A percentile compares a stretch with the other conserved stretches of the same genome.
phyloP scores from a whole-genome alignment of 345 rosid species.

The Brassica juncea region DNA sequence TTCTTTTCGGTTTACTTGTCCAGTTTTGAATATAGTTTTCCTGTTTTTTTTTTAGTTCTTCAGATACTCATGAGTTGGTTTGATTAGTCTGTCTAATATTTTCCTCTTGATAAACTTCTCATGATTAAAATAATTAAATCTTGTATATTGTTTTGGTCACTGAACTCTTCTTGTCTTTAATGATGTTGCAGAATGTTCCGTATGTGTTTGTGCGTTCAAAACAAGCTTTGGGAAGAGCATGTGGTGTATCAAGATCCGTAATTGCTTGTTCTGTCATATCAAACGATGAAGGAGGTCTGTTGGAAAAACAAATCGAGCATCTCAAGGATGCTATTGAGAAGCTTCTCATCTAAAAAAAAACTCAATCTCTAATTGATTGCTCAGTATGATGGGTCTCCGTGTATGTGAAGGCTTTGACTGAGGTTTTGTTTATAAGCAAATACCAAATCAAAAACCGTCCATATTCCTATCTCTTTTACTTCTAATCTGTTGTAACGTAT shows the following conservation, averaged over 20 bases:
- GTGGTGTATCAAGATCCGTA: conserved; percentile 95
- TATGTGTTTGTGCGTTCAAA: conserved; percentile 98
- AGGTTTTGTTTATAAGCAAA: conserved; percentile 35
- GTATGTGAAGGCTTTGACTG: conserved; percentile 67
- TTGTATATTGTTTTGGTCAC: not conserved
- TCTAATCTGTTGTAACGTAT: conserved; percentile 19
- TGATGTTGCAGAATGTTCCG: conserved; percentile 80
- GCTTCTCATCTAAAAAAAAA: conserved; percentile 61
- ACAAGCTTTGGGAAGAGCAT: conserved; percentile 95
- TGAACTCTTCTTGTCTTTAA: not conserved
- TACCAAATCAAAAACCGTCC: conserved; percentile 29
- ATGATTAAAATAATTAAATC: not conserved
- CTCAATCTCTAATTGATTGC: conserved; percentile 13
- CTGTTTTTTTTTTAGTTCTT: not conserved
- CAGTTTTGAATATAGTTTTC: not conserved
- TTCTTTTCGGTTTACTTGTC: not conserved
- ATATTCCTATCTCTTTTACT: not conserved
- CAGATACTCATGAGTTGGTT: not conserved
- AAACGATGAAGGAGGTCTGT: conserved; percentile 85
- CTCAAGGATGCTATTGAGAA: conserved; percentile 98
- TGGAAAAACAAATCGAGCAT: conserved; percentile 81
- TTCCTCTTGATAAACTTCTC: not conserved
- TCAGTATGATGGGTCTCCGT: conserved; percentile 95
- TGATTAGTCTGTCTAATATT: not conserved
- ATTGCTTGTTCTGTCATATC: conserved; percentile 87